Conservation (phyloP, 805 yeast species). For the Kodamaea kaohsiungensis region DNA sequence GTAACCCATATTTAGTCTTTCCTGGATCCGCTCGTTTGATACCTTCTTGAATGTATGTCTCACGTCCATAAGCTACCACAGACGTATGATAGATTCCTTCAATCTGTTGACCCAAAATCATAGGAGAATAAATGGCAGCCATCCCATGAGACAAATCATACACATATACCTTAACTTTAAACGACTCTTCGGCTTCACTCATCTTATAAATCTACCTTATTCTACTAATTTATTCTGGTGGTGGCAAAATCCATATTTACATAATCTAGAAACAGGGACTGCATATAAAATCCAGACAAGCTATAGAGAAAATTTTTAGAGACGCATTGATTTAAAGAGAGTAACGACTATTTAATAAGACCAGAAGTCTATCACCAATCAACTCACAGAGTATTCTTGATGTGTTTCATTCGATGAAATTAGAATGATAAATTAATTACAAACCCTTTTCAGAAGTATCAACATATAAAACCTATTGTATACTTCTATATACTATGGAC, state of each 20-base stretch:
- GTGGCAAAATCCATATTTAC: constrained; percentile 7
- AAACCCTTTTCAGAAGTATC: not conserved
- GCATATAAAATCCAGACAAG: not conserved
- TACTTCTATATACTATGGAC: not conserved
- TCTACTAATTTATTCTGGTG: not conserved
- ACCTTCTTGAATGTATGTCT: constrained; percentile 62
- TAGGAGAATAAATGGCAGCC: constrained; percentile 52
- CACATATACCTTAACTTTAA: constrained; percentile 54
- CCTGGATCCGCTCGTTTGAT: constrained; percentile 50
- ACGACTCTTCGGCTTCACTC: constrained; percentile 22
- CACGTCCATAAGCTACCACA: constrained; percentile 54
- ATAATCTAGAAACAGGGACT: not conserved
- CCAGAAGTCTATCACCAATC: not conserved
- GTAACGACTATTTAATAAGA: not conserved
- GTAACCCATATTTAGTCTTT: constrained; percentile 57
- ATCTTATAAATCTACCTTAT: not conserved
- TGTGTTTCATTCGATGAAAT: constrained; percentile 1
- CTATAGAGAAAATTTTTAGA: constrained; percentile 1
- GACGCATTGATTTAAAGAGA: not conserved
- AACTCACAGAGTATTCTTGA: not conserved
- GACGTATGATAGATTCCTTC: constrained; percentile 73
- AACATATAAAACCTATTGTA: not conserved
- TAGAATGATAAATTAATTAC: not conserved
- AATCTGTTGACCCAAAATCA: constrained; percentile 51
- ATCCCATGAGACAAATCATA: constrained; percentile 66